These are phyloP conservation scores for Sanghuangporus weigelae DNA, from an alignment of 1,284 basidiomycete species.

Conservation along the genomic window DNA sequence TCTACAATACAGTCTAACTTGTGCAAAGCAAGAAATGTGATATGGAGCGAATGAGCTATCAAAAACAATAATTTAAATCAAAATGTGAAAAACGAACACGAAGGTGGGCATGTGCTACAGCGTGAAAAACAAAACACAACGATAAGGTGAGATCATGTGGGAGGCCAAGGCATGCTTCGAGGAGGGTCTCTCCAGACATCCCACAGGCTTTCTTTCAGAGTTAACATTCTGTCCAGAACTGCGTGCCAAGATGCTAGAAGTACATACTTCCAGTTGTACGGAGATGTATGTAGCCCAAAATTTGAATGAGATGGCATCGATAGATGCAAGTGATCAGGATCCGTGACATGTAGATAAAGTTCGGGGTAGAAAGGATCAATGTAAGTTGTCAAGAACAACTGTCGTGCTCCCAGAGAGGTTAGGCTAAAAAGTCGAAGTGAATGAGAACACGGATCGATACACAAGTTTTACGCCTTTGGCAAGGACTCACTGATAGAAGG, in stretches of 20 bases:
- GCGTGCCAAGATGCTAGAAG: neutral
- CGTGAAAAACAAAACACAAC: neutral
- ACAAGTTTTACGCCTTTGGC: neutral
- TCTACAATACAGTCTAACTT: neutral
- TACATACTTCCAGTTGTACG: constrained; percentile 3
- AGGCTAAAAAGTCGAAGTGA: constrained; percentile 27
- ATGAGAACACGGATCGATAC: neutral
- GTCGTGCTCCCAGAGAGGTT: constrained; percentile 34
- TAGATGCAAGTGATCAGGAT: constrained; percentile 37
- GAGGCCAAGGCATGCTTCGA: constrained; percentile 12
- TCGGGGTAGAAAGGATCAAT: constrained; percentile 72
- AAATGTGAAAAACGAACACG: neutral
- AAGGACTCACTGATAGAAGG: constrained; percentile 12
- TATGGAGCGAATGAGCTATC: neutral
- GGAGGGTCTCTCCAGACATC: constrained; percentile 14
- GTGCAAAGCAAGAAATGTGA: neutral
- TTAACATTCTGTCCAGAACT: constrained; percentile 3
- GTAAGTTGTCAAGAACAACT: constrained; percentile 53
- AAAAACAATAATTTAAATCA: neutral
- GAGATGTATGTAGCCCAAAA: neutral
- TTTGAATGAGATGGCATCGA: constrained; percentile 25
- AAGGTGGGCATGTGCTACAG: neutral
- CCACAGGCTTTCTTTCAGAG: constrained; percentile 12
- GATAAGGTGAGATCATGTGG: constrained; percentile 13
- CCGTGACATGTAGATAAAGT: constrained; percentile 49